Conservation (phyloP, 768 basidiomycete genomes). For the Dacryopinax primogenitus region DNA sequence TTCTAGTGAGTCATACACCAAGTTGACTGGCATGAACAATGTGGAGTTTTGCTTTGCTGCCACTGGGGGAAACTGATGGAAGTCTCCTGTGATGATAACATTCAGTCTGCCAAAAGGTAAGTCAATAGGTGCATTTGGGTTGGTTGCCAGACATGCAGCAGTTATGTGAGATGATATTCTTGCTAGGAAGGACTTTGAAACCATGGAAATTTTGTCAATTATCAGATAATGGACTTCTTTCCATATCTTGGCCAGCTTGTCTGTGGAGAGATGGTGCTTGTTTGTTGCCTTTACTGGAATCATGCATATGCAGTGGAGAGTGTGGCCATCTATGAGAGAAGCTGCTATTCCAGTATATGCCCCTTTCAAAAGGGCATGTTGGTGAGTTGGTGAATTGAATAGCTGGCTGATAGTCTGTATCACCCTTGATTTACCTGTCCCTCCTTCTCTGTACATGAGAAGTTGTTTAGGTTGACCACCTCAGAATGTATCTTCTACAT, state of each 20-base stretch:
- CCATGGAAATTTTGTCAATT: constrained; percentile 35
- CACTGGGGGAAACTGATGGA: constrained; percentile 39
- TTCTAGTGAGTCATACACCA: not conserved
- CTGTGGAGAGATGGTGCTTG: not conserved
- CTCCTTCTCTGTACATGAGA: constrained; percentile 34
- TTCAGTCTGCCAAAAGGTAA: constrained; percentile 23
- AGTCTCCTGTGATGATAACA: constrained; percentile 33
- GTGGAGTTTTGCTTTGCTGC: not conserved
- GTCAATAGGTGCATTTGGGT: not conserved
- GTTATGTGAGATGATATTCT: constrained; percentile 19
- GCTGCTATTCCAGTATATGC: constrained; percentile 35
- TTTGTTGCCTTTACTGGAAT: constrained; percentile 17
- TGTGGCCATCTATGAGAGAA: constrained; percentile 30
- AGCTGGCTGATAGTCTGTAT: constrained; percentile 30
- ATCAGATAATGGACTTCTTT: constrained; percentile 20
- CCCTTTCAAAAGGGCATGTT: constrained; percentile 24
- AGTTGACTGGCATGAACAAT: not conserved
- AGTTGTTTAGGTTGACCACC: constrained; percentile 24
- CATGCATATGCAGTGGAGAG: constrained; percentile 26
- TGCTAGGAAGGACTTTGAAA: constrained; percentile 17
- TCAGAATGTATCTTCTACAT: constrained; percentile 20
- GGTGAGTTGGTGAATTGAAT: constrained; percentile 20
- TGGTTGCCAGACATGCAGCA: not conserved
- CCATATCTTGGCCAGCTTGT: not conserved
- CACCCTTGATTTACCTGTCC: constrained; percentile 34